Base-by-base conservation (phyloP, 306 rosid genomes). In the Prunus fruticosa region DNA sequence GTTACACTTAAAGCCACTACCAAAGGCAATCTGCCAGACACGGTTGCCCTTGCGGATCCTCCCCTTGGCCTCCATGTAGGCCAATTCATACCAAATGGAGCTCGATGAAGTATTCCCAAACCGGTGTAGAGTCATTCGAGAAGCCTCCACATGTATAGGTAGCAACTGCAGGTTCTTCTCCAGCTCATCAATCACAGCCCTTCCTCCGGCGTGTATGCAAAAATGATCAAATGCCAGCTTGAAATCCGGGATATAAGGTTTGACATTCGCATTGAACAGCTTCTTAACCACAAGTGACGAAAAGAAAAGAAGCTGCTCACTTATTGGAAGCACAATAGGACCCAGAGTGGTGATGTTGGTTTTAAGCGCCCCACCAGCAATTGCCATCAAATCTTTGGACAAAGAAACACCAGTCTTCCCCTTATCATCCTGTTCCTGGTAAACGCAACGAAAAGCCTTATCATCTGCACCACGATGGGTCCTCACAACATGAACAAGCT, bases 21-120 rank as follows among this genome's bases (percentile, higher is more conserved):
- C 96, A 73, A 91, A 91, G n/a, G 93, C 96, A 73, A 91, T 91
- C 83, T 91, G 96, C 97, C 97, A 91, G 28, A 89, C 80, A 57
- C 88, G 89, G 67, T 91, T 84, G 49, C 97, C 92, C 78, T 72
- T 91, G 61, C 74, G 79, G 85, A 91, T 83, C 82, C 92, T 86
- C 72, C 93, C 89, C 50, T 89, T 86, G 56, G 97, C 93, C 70
- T 91, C 96, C 25, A 62, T 87, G 57, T 91, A 91, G 13, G 93
- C 87, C 80, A 91, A 67, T 51, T 91, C 97, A 82, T 89, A 89
- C 93, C 93, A 91, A 78, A 91, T 91, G 58, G 96, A 91, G 86
- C 96, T 91, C 0, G 96, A 91, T 0, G 96, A 91, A 76, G 96
- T 91, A 77, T 91, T 91, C 61, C 96, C 96, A 69, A 89, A 91